These are phyloP conservation scores for Daldinia decipiens DNA, from an alignment of 495 filamentous ascomycete species.

Conservation along the genomic window DNA sequence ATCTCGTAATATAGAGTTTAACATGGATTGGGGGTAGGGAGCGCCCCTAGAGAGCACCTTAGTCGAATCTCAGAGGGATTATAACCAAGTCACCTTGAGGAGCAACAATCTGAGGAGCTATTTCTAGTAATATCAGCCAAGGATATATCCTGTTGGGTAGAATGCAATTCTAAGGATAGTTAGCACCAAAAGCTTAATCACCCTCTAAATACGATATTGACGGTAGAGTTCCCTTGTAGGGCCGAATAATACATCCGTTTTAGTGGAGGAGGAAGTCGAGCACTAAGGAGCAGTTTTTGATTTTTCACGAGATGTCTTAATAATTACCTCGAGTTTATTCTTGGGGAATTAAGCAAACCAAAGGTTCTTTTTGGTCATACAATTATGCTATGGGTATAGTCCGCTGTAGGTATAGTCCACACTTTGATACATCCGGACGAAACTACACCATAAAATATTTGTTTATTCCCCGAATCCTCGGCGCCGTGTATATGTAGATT, in stretches of 20 bases:
- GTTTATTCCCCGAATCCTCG: not conserved
- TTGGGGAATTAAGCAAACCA: not conserved
- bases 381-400: not conserved
- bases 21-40: conserved; percentile 17
- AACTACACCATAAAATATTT: not conserved
- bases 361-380: not conserved
- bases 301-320: not conserved
- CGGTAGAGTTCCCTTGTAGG: not conserved
- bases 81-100: not conserved
- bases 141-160: not conserved
- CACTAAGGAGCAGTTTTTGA: not conserved
- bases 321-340: not conserved
- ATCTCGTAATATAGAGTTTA: not conserved
- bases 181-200: not conserved
- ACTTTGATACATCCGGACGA: not conserved
- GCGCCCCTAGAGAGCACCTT: not conserved
- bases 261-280: not conserved
- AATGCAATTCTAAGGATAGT: not conserved
- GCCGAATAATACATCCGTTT: not conserved
- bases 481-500: not conserved
- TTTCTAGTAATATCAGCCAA: not conserved
- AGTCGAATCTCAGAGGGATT: not conserved
- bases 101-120: not conserved
- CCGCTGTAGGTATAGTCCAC: not conserved
- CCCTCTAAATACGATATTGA: not conserved